Evolutionary conservation across 2,329 filamentous ascomycete genomes (phyloP), one percentile per base, ranked within the genome.

Genomic region (Penicillium brevicompactum): DNA sequence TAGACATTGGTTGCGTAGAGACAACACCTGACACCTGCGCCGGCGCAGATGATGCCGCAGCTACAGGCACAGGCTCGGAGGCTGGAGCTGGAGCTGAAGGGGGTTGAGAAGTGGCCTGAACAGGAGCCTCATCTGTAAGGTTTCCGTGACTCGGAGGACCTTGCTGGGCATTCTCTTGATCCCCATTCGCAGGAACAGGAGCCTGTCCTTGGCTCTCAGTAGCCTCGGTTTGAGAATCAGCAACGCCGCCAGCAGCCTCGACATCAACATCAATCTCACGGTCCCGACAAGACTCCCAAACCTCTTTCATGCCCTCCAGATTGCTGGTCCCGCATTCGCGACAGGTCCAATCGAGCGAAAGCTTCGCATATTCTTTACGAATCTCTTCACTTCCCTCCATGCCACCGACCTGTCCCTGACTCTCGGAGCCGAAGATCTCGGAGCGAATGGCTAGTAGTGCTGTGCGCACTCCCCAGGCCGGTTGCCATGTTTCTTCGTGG

Each of bases 401-500:
- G 0, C 94, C 94, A 11, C 94, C 94, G 1, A 99, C 80, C 78
- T 97, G 94, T 1, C 94, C 94, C 64, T 84, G 86, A 8, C 90
- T 87, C 64, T 93, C 90, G 3, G 89, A 92, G 72, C 95, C 92
- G 92, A 99, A 97, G 74, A 97, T 97, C 64, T 65, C 63, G 5
- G 85, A 89, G 51, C 94, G 80, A 46, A 97, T 85, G 5, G 86
- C 86, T 4, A 86, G 80, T 53, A 99, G 78, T 14, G 94, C 93
- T 4, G 94, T 97, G 56, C 94, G 84, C 9, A 99, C 88, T 0
- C 94, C 94, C 94, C 94, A 99, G 0, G 94, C 94, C 0, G 94
- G 94, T 81, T 97, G 93, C 94, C 94, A 99, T 14, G 91, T 96
- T 78, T 97, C 94, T 74, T 97, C 94, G 76, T 99, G 94, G 75